A percentile compares a stretch with the other conserved stretches of the same genome.
Conservation (phyloP, 495 filamentous ascomycete genomes). For the Mycothermus thermophilus region DNA sequence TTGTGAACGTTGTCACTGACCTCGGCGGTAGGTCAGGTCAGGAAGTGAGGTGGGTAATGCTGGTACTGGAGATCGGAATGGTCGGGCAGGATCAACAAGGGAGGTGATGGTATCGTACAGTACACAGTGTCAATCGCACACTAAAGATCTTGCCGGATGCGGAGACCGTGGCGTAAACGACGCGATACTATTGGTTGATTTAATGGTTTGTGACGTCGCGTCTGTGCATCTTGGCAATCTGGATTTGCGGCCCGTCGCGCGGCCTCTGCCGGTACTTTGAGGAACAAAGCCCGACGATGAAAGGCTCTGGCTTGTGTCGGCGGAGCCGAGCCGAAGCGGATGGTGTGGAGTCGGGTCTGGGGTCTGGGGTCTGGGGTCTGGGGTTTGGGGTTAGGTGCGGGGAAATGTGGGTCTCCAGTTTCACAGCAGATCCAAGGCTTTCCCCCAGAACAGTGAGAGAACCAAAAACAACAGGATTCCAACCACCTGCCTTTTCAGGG, state of each 20-base stretch:
- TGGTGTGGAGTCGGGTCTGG: constrained; percentile 7
- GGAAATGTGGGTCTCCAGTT: constrained; percentile 3
- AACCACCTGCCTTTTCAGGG: constrained; percentile 12
- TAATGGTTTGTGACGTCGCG: constrained; percentile 12
- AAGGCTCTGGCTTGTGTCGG: no score
- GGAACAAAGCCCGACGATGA: no score
- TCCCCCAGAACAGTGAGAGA: constrained; percentile 5
- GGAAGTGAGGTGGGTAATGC: no score
- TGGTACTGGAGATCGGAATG: no score
- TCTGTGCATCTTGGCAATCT: constrained; percentile 15
- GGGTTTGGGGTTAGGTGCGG: constrained; percentile 1
- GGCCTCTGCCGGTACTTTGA: no score
- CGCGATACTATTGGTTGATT: constrained; percentile 11
- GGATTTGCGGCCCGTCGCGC: constrained; percentile 21
- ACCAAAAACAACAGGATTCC: neutral
- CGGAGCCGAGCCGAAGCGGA: no score
- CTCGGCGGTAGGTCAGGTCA: no score
- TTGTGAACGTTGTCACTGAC: no score
- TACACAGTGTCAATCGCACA: no score
- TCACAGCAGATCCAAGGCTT: constrained; percentile 1
- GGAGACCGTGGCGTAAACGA: constrained; percentile 5
- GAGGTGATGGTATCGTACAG: no score
- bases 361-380: constrained; percentile 1
- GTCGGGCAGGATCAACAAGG: no score
- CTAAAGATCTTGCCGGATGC: constrained; percentile 14